A percentile compares a stretch with the other conserved stretches of the same genome.
Conservation (phyloP, 2,329 filamentous ascomycete genomes). For the Diplodia scrobiculata region DNA sequence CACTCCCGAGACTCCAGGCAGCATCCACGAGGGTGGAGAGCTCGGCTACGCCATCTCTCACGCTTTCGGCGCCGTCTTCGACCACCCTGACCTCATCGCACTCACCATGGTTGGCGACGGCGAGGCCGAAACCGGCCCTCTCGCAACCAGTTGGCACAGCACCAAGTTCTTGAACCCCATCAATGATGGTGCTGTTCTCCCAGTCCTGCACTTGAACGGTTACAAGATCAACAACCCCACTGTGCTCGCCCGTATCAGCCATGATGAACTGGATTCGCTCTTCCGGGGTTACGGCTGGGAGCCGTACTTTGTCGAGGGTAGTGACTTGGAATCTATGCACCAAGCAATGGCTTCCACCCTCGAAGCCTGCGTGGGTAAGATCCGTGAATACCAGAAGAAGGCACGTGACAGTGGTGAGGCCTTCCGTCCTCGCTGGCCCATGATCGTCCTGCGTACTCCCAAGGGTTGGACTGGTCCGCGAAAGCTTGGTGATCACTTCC, state of each 20-base stretch:
- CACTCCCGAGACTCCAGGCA: constrained; percentile 76
- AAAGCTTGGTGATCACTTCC: constrained; percentile 68
- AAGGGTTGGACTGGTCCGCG: constrained; percentile 80
- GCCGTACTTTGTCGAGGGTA: constrained; percentile 78
- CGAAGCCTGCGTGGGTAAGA: constrained; percentile 71
- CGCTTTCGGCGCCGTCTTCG: constrained; percentile 75
- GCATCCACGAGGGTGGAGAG: constrained; percentile 77
- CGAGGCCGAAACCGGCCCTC: constrained; percentile 77
- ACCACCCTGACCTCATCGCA: constrained; percentile 72
- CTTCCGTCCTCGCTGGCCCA: constrained; percentile 73
- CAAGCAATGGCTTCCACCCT: constrained; percentile 79
- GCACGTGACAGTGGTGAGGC: constrained; percentile 70
- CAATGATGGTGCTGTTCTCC: constrained; percentile 74
- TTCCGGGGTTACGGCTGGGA: constrained; percentile 77
- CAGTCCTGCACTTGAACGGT: constrained; percentile 76
- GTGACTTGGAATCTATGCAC: constrained; percentile 73
- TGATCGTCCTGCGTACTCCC: constrained; percentile 74
- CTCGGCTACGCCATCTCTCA: constrained; percentile 80
- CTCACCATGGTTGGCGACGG: constrained; percentile 79
- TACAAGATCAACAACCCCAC: constrained; percentile 81
- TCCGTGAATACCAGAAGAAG: constrained; percentile 68
- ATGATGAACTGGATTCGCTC: constrained; percentile 69
- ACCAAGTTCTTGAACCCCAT: constrained; percentile 81
- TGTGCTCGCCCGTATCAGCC: constrained; percentile 70
- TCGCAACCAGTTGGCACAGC: constrained; percentile 79